A percentile compares a stretch with the other conserved stretches of the same genome.
Conservation (phyloP, 768 basidiomycete genomes). For the Xerocomus brunneocitrinus region DNA sequence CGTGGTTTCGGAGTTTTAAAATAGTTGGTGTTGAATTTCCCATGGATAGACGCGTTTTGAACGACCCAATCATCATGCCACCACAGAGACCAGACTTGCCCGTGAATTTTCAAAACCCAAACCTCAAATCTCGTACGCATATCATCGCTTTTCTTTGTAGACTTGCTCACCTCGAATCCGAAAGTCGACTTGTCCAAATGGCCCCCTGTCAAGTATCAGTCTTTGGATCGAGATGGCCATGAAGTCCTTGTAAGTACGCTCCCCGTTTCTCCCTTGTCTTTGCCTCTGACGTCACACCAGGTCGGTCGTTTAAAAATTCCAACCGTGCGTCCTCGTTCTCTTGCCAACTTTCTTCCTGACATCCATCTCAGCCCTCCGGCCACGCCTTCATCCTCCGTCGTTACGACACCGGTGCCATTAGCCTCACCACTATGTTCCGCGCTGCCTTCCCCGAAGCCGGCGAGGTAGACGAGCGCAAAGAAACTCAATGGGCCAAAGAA, state of each 20-base stretch:
- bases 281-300: conserved; percentile 38
- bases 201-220: conserved; percentile 87
- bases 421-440: conserved; percentile 93
- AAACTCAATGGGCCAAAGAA: conserved; percentile 81
- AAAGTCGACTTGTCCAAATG: conserved; percentile 43
- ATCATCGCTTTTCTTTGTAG: accelerated
- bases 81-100: conserved; percentile 52
- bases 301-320: conserved; percentile 88
- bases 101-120: conserved; percentile 44
- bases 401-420: conserved; percentile 89
- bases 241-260: conserved; percentile 66
- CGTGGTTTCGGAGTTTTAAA: conserved; percentile 30
- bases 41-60: conserved; percentile 32
- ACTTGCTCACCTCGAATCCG: not conserved
- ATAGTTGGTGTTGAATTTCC: conserved; percentile 30
- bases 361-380: conserved; percentile 49
- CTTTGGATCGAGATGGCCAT: conserved; percentile 80
- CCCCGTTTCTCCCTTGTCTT: not conserved
- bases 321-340: conserved; percentile 52
- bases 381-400: conserved; percentile 94
- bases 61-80: conserved; percentile 28
- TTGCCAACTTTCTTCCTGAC: conserved; percentile 5
- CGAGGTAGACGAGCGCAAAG: conserved; percentile 72
- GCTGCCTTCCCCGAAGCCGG: conserved; percentile 84
- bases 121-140: conserved; percentile 42